A percentile compares a stretch with the other conserved stretches of the same genome.
Evolutionary conservation across 305 asterid genomes (phyloP).

Genomic region (Petunia hybrid): DNA sequence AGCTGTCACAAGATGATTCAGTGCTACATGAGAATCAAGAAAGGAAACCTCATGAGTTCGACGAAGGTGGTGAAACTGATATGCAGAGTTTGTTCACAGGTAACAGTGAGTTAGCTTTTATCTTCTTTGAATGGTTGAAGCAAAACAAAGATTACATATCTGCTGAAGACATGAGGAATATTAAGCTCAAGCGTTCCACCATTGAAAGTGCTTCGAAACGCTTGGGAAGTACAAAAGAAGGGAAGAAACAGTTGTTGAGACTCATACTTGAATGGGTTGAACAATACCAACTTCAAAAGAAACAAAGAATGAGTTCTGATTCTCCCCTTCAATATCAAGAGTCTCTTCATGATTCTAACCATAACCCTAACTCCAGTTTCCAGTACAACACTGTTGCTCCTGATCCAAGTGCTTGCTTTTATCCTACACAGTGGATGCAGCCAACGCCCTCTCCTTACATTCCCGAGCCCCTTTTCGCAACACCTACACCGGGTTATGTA

Average conservation of each 20-base stretch:
- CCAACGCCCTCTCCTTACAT: conserved; percentile 30
- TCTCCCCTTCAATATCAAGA: not conserved
- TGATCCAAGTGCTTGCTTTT: conserved; percentile 30
- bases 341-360: not conserved
- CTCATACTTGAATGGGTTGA: conserved; percentile 92
- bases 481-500: not conserved
- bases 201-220: conserved; percentile 81
- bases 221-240: conserved; percentile 68
- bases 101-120: conserved; percentile 63
- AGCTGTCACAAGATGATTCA: not conserved
- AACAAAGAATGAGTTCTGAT: conserved; percentile 32
- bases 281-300: conserved; percentile 73
- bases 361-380: not conserved
- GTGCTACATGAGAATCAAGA: not conserved
- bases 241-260: conserved; percentile 73
- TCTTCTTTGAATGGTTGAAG: conserved; percentile 89
- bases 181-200: conserved; percentile 81
- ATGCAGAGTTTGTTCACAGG: conserved; percentile 58
- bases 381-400: not conserved
- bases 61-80: conserved; percentile 34
- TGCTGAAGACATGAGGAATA: conserved; percentile 81
- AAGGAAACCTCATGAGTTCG: not conserved
- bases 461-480: conserved; percentile 19
- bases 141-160: conserved; percentile 79
- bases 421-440: conserved; percentile 48